These are phyloP conservation scores for Tanacetum coccineum DNA, from an alignment of 129 eudicot genomes.

Conservation along the genomic window DNA sequence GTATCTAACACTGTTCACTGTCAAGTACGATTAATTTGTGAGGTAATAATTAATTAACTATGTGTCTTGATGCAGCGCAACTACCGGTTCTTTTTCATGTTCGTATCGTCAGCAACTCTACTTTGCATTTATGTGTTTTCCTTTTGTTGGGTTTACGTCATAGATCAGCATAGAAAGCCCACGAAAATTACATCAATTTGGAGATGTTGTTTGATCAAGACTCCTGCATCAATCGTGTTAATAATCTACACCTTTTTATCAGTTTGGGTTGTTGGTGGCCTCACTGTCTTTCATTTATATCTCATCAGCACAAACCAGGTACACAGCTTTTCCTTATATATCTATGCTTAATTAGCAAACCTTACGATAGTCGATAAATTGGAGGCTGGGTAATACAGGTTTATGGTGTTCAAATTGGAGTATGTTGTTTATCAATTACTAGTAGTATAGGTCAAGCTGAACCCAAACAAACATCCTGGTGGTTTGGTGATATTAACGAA, in stretches of 20 bases:
- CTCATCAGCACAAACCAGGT: slow-evolving; percentile 91
- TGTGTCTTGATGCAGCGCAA: slow-evolving; percentile 67
- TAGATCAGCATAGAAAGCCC: slow-evolving; percentile 46
- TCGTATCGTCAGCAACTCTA: slow-evolving; percentile 59
- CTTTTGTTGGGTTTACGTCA: slow-evolving; percentile 61
- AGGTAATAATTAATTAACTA: slow-evolving; percentile 3
- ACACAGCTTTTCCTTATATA: background rate
- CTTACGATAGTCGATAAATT: background rate
- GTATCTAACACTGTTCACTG: background rate
- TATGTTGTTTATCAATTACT: no score
- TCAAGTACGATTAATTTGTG: slow-evolving; percentile 5
- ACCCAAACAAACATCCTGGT: no score
- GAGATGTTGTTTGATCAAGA: slow-evolving; percentile 67
- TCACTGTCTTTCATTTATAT: slow-evolving; percentile 66
- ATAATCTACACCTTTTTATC: slow-evolving; percentile 58
- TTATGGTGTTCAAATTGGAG: no score
- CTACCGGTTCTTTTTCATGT: slow-evolving; percentile 82
- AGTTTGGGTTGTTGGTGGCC: slow-evolving; percentile 93
- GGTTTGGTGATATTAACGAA: no score
- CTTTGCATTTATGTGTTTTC: slow-evolving; percentile 72
- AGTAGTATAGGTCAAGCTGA: no score
- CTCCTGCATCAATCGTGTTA: slow-evolving; percentile 67
- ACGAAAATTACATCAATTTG: slow-evolving; percentile 47
- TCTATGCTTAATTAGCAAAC: background rate
- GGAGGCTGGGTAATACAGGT: background rate